phyloP scores from a whole-genome alignment of 2,329 filamentous ascomycete genomes.

The Cordyceps tenuipes region DNA sequence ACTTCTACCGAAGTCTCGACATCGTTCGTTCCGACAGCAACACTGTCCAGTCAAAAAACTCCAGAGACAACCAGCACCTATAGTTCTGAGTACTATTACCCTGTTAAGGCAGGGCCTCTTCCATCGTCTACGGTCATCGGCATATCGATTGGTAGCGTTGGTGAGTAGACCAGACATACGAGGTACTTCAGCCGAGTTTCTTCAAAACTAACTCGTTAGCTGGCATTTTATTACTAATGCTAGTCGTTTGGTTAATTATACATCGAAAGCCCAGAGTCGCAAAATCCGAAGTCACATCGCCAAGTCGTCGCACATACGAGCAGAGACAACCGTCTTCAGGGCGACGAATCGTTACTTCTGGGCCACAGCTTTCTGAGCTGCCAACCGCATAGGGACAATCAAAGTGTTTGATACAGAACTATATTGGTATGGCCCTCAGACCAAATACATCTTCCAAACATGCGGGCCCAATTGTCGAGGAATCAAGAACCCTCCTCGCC shows the following conservation, averaged over 20 bases:
- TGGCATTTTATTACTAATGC: background rate
- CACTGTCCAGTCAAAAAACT: background rate
- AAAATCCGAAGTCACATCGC: background rate
- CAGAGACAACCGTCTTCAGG: background rate
- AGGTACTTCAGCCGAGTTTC: too few species aligned
- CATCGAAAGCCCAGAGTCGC: background rate
- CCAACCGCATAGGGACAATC: background rate
- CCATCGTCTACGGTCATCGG: background rate
- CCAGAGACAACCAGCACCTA: background rate
- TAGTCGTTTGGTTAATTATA: background rate
- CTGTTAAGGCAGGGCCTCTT: background rate
- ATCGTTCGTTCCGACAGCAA: background rate
- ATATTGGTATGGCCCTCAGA: background rate
- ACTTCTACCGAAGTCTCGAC: background rate
- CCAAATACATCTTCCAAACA: background rate
- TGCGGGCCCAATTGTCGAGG: background rate
- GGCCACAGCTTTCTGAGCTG: background rate
- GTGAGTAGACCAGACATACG: background rate
- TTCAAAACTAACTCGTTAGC: background rate
- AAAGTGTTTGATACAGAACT: background rate
- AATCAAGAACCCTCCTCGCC: slow-evolving; percentile 9
- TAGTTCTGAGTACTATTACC: background rate
- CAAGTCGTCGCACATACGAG: background rate
- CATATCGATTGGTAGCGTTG: background rate
- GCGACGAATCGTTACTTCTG: background rate